Conservation (phyloP, 768 basidiomycete species). For the Rhizopogon rudus region DNA sequence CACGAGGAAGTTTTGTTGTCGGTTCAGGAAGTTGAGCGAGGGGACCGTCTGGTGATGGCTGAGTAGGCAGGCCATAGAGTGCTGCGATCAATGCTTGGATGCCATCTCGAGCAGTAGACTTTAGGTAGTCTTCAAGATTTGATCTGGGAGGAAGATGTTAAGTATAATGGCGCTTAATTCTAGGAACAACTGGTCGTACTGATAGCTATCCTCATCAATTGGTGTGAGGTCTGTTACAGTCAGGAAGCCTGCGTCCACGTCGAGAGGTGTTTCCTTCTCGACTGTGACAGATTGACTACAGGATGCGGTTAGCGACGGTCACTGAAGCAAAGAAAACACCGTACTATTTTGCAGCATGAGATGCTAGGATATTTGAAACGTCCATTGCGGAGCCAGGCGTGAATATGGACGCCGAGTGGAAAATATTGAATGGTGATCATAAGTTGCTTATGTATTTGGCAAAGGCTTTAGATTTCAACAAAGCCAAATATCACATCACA, state of each 20-base stretch:
- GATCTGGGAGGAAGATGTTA: conserved; percentile 37
- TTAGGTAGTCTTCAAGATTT: conserved; percentile 78
- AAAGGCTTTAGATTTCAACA: conserved; percentile 18
- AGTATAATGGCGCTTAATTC: neutral
- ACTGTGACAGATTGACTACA: conserved; percentile 61
- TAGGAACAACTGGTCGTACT: conserved; percentile 37
- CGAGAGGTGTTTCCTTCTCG: conserved; percentile 76
- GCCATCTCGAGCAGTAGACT: conserved; percentile 73
- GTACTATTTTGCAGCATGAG: conserved; percentile 69
- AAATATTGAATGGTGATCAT: neutral
- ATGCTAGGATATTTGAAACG: conserved; percentile 73
- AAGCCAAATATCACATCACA: conserved; percentile 11
- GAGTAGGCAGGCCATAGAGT: conserved; percentile 80
- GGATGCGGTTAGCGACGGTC: neutral
- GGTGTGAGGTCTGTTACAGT: conserved; percentile 86
- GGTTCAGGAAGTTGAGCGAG: conserved; percentile 78
- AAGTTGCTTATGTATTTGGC: conserved; percentile 2
- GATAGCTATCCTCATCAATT: conserved; percentile 80
- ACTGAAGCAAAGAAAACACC: conserved; percentile 18
- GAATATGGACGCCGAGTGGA: neutral
- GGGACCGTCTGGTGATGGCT: conserved; percentile 73
- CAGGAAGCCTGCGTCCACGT: conserved; percentile 78
- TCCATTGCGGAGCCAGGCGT: conserved; percentile 50
- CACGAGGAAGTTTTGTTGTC: conserved; percentile 73
- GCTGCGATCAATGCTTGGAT: conserved; percentile 74